Evolutionary conservation across 2,329 filamentous ascomycete species (phyloP).

Genomic region (Microdochium bolleyi): DNA sequence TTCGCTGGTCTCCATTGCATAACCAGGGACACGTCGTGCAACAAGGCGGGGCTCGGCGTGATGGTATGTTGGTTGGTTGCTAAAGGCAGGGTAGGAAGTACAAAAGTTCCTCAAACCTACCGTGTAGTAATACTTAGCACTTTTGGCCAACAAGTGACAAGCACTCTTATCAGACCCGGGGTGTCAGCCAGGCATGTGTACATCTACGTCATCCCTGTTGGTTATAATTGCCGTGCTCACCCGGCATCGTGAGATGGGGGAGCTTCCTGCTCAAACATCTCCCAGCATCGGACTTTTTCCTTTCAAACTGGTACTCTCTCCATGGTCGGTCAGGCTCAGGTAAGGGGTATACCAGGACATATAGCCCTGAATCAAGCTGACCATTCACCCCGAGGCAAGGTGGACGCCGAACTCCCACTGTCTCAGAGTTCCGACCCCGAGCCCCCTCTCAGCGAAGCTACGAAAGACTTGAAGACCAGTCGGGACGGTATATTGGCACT

Average conservation of each 20-base stretch:
- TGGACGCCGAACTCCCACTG: not conserved
- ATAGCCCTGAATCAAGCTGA: not conserved
- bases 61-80: not conserved
- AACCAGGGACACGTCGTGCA: not conserved
- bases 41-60: not conserved
- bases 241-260: not conserved
- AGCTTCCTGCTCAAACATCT: not conserved
- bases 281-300: not conserved
- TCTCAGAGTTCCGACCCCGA: not conserved
- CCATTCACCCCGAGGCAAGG: not conserved
- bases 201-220: not conserved
- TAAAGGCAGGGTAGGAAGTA: not conserved
- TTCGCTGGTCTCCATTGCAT: too few relatives aligned
- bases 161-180: too few relatives aligned
- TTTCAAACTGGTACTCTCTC: not conserved
- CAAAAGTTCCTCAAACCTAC: not conserved
- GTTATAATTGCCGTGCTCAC: not conserved
- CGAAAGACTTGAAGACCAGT: not conserved
- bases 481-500: conserved; percentile 5
- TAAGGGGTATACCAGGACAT: not conserved
- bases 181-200: too few relatives aligned
- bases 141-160: not conserved
- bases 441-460: not conserved
- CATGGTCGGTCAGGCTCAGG: not conserved
- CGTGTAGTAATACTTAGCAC: not conserved